Evolutionary conservation across 768 basidiomycete species (phyloP).

Genomic region (Cystobasidium ongulense): DNA sequence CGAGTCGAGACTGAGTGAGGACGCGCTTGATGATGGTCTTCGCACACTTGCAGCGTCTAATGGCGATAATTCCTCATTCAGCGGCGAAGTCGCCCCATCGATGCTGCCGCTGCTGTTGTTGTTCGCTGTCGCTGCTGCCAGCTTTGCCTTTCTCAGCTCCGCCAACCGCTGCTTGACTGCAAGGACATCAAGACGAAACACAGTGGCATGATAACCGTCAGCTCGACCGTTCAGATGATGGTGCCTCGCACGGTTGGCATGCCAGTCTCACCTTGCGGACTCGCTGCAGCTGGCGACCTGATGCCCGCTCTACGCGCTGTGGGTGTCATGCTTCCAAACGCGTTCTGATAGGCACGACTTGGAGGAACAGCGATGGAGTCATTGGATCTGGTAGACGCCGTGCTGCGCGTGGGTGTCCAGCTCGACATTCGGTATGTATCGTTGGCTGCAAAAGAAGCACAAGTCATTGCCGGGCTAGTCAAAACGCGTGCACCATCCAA

Average conservation of each 20-base stretch:
- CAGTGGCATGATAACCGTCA: not conserved
- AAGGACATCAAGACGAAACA: not conserved
- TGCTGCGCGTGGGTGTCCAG: not conserved
- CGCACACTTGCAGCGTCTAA: not conserved
- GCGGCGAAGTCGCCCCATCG: not conserved
- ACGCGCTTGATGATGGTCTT: slow-evolving; percentile 4
- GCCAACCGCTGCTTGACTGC: not conserved
- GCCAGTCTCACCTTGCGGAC: not conserved
- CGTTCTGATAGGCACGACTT: not conserved
- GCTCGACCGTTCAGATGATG: not conserved
- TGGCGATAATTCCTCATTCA: not conserved
- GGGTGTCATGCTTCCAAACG: not conserved
- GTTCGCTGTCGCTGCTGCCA: not conserved
- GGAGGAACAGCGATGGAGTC: not conserved
- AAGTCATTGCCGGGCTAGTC: too few relatives aligned
- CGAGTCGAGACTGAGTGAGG: not conserved
- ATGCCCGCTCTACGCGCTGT: not conserved
- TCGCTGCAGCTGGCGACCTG: not conserved
- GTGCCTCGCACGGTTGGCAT: not conserved
- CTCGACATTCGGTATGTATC: not conserved
- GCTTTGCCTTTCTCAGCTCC: not conserved
- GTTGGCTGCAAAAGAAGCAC: not conserved
- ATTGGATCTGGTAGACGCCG: not conserved
- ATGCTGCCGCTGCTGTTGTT: not conserved
- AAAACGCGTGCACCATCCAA: not conserved